Evolutionary conservation across 768 basidiomycete genomes (phyloP), one percentile per base, ranked within the genome.

Genomic region (Chalciporus sphaerocephalus): DNA sequence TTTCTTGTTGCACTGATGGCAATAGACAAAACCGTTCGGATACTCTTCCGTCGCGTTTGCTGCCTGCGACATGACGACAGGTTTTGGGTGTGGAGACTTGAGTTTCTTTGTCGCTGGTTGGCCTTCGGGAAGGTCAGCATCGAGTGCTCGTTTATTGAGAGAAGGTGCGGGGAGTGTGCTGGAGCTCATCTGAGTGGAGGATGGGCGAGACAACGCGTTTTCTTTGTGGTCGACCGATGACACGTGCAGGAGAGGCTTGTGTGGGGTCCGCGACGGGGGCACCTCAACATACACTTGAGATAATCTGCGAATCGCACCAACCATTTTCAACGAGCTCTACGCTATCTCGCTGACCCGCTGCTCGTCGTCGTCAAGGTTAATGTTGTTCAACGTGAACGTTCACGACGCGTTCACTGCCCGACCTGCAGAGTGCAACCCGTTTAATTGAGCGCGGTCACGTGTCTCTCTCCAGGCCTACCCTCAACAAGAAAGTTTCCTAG

Each of bases 1-100:
- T 53, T 82, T 85, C 58, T 74, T 75, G 50, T 71, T 72, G 63
- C 87, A 87, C 56, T 87, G 86, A 60, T 87, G 87, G 52, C 87
- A 89, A 52, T 81, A 78, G 40, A 78, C 63, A 38, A 60, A 72
- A 57, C 55, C 74, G 21, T 65, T 65, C 27, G 70, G 69, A 46
- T 53, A 62, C 30, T 69, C 64, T 16, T 67, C 46, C 10, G 46
- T 56, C 50, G 35, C 48, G 38, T 58, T 56, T 35, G 48, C 41
- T 22, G 58, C 50, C 51, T 60, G 42, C 21, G 39, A 28, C 32
- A 45, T 30, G 37, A 41, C 38, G 24, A 36, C 42, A 11, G 36
- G 10, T 24, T 49, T 70, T 21, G 62, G 51, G 47, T 72, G 74
- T 56, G 73, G 69, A 18, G 59, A 22, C 46, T 55, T 53, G 54